A percentile compares a stretch with the other conserved stretches of the same genome.
These are phyloP conservation scores for Ophiostoma sp. DNA, from an alignment of 2,329 filamentous ascomycete species.

Conservation along the genomic window DNA sequence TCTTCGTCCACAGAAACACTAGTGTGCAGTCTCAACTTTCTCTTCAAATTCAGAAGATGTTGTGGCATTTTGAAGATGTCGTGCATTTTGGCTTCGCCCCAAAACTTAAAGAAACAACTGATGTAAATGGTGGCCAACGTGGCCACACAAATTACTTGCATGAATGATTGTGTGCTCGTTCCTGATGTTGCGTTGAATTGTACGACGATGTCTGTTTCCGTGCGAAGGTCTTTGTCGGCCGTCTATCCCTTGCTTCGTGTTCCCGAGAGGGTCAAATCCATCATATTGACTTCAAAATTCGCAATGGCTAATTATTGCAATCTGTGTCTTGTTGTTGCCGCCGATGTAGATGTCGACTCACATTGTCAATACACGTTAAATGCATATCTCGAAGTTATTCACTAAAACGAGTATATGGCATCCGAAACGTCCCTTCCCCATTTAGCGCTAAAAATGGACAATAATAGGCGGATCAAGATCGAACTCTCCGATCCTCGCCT, in stretches of 20 bases:
- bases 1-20: background rate
- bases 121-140: background rate
- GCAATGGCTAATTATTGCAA: no score
- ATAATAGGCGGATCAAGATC: background rate
- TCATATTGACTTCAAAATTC: no score
- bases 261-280: no score
- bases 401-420: background rate
- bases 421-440: background rate
- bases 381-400: background rate
- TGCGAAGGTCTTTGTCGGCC: background rate
- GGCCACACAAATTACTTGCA: conserved; percentile 1
- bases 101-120: background rate
- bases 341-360: background rate
- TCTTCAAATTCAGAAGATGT: background rate
- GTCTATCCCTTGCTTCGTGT: no score
- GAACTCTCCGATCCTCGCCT: conserved; percentile 5
- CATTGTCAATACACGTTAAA: background rate
- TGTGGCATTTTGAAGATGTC: background rate
- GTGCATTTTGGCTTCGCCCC: background rate
- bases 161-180: background rate
- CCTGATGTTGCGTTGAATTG: background rate
- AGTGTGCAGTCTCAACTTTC: background rate
- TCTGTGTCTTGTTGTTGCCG: background rate
- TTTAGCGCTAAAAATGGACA: background rate
- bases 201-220: background rate